Base-by-base conservation (phyloP, 805 yeast genomes). In the Spathaspora hagerdaliae region DNA sequence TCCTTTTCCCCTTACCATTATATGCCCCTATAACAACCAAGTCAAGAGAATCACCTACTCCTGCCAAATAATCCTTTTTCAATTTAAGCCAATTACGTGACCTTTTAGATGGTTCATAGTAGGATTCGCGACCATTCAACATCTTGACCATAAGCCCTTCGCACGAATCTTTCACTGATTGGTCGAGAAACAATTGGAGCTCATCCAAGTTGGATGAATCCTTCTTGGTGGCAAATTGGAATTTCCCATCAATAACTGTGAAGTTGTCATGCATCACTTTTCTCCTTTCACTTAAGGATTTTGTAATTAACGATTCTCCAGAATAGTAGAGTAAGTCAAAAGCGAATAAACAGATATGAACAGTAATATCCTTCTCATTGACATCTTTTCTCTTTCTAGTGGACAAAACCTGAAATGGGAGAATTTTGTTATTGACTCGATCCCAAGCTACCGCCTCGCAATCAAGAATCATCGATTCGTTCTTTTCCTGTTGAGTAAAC, bases 401-500 rank as follows among this genome's bases (percentile, higher is more conserved):
- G 1, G 96, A 85, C 42, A 94, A 69, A 0, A 89, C 85, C 64
- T 94, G 99, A 66, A 94, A 94, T 1, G 99, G 99, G 46, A 94
- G 68, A 46, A 94, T 92, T 62, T 85, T 87, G n/a, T 79, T 63
- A 19, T 76, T 73, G 43, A 77, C 84, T 45, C 83, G 72, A 64
- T 92, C 97, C 96, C 96, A 94, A 0, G 99, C 99, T 7, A 94
- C 99, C 7, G 97, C 97, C 66, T 94, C 99, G 67, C 97, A 87
- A 62, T 94, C 99, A 47, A 94, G 64, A 47, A 94, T 89, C 63
- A 92, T 73, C 7, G 87, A 77, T 11, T 43, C 40, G 24, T 43
- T 43, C 13, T 52, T 42, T 12, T 51, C 54, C 31, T 64, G 64
- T 5, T 52, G 60, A 26, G 68, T 66, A 48, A 84, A 81, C 35